A percentile compares a stretch with the other conserved stretches of the same genome.
These are phyloP conservation scores for Gonapodya sp. DNA, from an alignment of 192 early-diverging fungal genomes.

Conservation along the genomic window DNA sequence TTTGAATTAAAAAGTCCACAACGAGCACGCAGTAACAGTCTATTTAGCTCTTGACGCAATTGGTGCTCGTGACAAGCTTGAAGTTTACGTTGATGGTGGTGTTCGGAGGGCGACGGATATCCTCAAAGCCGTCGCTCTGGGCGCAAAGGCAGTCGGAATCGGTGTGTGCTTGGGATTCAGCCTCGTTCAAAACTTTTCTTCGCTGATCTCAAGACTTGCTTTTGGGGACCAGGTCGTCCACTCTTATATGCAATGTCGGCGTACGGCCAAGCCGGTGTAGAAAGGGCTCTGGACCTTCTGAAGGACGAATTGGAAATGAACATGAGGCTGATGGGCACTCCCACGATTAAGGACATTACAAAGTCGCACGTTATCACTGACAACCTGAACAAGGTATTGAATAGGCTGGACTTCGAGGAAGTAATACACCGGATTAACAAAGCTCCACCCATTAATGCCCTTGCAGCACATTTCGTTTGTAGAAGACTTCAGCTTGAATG, in stretches of 20 bases:
- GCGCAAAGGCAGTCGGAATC: conserved; percentile 83
- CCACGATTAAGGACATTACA: conserved; percentile 4
- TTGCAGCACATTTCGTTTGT: neutral
- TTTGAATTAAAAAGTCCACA: too few species aligned
- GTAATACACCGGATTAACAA: neutral
- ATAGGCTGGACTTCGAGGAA: neutral
- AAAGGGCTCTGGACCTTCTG: conserved; percentile 61
- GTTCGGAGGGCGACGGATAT: conserved; percentile 85
- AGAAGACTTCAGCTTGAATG: neutral
- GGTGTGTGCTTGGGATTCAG: conserved; percentile 58
- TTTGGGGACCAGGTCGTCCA: neutral
- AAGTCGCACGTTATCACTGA: neutral
- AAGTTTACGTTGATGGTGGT: conserved; percentile 92
- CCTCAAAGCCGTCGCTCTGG: conserved; percentile 90
- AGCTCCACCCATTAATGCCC: neutral
- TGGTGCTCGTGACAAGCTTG: conserved; percentile 45
- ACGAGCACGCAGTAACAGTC: too few species aligned
- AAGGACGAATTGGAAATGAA: conserved; percentile 77
- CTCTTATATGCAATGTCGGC: conserved; percentile 49
- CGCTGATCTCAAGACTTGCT: neutral
- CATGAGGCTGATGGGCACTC: conserved; percentile 69
- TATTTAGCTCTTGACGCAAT: conserved; percentile 34
- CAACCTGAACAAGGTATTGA: neutral
- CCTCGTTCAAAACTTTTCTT: neutral
- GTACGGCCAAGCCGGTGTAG: conserved; percentile 81